Percentiles rank a stretch among this genome's conserved stretches.
phyloP scores from a whole-genome alignment of 140 eudicot species.

The Senecio squalidus region DNA sequence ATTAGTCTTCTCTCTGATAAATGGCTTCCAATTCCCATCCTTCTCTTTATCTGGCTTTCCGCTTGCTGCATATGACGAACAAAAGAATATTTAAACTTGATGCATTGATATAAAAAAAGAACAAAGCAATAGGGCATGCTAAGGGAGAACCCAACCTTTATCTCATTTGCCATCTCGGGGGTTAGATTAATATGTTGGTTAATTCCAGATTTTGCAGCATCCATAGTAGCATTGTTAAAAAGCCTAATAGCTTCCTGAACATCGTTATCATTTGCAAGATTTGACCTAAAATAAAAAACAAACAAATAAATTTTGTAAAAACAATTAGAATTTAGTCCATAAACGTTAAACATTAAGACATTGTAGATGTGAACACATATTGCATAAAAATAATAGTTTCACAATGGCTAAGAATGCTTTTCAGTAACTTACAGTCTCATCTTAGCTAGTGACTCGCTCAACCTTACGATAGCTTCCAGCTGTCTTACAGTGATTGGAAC shows the following conservation, averaged over 20 bases:
- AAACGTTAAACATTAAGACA: too few relatives aligned
- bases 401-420: neutral
- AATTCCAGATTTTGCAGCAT: constrained; percentile 95
- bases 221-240: constrained; percentile 85
- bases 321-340: too few relatives aligned
- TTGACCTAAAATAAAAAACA: constrained; percentile 42
- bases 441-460: constrained; percentile 93
- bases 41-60: constrained; percentile 88
- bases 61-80: constrained; percentile 63
- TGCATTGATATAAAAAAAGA: neutral
- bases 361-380: too few relatives aligned
- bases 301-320: neutral
- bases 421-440: constrained; percentile 84
- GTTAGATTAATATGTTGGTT: constrained; percentile 82
- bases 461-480: constrained; percentile 93
- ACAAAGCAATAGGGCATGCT: neutral
- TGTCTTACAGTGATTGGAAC: constrained; percentile 98
- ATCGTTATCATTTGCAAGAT: constrained; percentile 70
- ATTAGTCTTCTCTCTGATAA: constrained; percentile 93
- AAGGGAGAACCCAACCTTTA: constrained; percentile 48
- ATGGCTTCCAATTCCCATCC: constrained; percentile 98
- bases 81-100: neutral
- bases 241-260: constrained; percentile 81
- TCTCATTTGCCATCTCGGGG: constrained; percentile 89
- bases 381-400: neutral